phyloP scores from a whole-genome alignment of 2,329 filamentous ascomycete genomes.

The Sodiomyces alkalinus region DNA sequence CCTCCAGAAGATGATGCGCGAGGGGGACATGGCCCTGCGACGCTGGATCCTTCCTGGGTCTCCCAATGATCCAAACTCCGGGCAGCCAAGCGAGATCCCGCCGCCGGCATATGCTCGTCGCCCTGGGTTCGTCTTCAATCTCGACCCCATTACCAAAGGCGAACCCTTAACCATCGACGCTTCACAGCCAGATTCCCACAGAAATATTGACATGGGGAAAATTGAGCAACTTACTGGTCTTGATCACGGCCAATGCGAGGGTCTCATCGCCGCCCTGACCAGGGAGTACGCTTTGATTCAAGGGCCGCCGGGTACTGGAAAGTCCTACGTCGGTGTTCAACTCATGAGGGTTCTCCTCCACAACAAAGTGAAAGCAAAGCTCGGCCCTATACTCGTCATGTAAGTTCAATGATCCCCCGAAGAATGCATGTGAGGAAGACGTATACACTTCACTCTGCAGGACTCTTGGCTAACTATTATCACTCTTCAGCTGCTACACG shows the following conservation, averaged over 20 bases:
- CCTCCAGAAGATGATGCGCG: no score
- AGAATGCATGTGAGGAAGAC: no score
- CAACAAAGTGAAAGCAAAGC: constrained; percentile 18
- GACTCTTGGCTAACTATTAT: no score
- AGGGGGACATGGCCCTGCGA: no score
- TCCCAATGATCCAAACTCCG: no score
- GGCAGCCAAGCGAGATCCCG: no score
- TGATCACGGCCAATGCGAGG: constrained; percentile 33
- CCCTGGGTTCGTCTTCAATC: not conserved
- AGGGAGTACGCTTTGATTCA: constrained; percentile 46
- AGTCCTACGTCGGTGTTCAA: constrained; percentile 43
- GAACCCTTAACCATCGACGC: not conserved
- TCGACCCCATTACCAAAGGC: not conserved
- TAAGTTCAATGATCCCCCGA: not conserved
- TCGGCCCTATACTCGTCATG: constrained; percentile 31
- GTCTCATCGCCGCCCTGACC: constrained; percentile 36
- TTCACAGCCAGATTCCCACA: not conserved
- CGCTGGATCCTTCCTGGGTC: no score
- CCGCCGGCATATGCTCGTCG: no score
- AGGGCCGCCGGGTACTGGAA: constrained; percentile 57
- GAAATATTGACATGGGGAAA: not conserved
- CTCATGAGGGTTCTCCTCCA: constrained; percentile 39
- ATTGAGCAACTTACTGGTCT: constrained; percentile 15
- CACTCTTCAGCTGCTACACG: constrained; percentile 33
- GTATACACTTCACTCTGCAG: no score